phyloP scores from a whole-genome alignment of 768 basidiomycete species.

The Calocybe gangraenosa region DNA sequence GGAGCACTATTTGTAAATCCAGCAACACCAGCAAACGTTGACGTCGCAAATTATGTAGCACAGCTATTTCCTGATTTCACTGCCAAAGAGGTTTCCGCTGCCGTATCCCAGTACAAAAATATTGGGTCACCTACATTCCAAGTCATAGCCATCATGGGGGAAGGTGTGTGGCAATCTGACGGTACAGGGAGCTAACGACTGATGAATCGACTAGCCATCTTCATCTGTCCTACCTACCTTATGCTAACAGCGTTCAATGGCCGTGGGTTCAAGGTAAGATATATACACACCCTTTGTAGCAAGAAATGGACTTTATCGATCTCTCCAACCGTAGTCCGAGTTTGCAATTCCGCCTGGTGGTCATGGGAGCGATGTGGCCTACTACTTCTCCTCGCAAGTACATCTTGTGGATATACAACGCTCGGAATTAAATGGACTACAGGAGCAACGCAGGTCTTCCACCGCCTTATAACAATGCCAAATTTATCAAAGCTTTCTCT shows the following conservation, averaged over 20 bases:
- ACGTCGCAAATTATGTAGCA: slow-evolving; percentile 27
- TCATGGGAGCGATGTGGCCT: slow-evolving; percentile 33
- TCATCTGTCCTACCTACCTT: slow-evolving; percentile 42
- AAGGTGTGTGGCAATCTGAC: slow-evolving; percentile 24
- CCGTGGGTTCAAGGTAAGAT: slow-evolving; percentile 28
- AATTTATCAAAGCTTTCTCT: slow-evolving; percentile 33
- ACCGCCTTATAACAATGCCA: slow-evolving; percentile 29
- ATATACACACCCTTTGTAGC: neutral
- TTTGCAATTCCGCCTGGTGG: slow-evolving; percentile 38
- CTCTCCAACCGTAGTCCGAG: slow-evolving; percentile 25
- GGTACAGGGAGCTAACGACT: neutral
- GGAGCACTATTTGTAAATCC: slow-evolving; percentile 35
- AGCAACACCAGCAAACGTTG: slow-evolving; percentile 20
- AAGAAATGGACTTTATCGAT: neutral
- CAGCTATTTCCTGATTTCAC: slow-evolving; percentile 35
- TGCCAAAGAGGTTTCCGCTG: slow-evolving; percentile 19
- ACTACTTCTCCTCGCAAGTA: slow-evolving; percentile 38
- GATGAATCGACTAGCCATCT: slow-evolving; percentile 29
- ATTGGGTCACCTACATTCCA: slow-evolving; percentile 29
- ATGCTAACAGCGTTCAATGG: slow-evolving; percentile 27
- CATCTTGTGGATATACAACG: neutral
- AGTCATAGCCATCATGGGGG: slow-evolving; percentile 31
- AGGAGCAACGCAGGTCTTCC: slow-evolving; percentile 6
- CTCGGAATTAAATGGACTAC: neutral
- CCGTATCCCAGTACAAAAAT: slow-evolving; percentile 24